Base-by-base conservation (phyloP, 2,329 filamentous ascomycete species). In the Talaromyces funiculosus region DNA sequence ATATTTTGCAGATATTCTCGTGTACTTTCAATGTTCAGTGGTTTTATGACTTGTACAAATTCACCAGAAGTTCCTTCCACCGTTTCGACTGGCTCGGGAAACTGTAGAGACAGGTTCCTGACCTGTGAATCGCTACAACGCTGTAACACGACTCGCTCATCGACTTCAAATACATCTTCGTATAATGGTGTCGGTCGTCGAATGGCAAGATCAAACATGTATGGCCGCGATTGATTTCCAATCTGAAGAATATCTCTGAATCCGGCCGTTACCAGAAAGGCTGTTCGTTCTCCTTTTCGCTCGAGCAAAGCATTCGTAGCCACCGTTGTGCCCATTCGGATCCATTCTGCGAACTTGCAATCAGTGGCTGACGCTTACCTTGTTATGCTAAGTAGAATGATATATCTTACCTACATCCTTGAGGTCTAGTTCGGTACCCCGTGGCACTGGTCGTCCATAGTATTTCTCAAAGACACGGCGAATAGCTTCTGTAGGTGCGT, bases 221-320 rank as follows among this genome's bases (percentile, higher is more conserved):
- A 88, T 18, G 92, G 92, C 47, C 92, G 82, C 24, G 88, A 90
- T 77, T 97, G 92, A 73, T 96, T 96, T 8, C 92, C 92, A 69
- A 97, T 97, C 56, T 87, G 84, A 31, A 96, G 79, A 64, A 92
- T 37, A 37, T 37, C 35, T 37, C 35, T 37, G 4, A 90, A 74
- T 97, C 92, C 63, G 85, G 87, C 78, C 96, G 92, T 96, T 7
- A 94, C 90, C 2, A 96, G 85, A 73, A 97, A 83, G 12, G 89
- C 92, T 67, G 93, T 93, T 65, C 86, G 86, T 74, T 95, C 91
- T 53, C 92, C 92, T 73, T 96, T 96, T 64, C 92, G 82, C 75
- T 97, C 92, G 2, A 97, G 81, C 62, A 96, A 76, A 0, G 92
- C 92, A 73, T 96, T 96, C 0, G 92, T 96, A 4, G 92, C 92